phyloP scores from a whole-genome alignment of 1,139 yeast species.

The Saccharomyces hybrid region DNA sequence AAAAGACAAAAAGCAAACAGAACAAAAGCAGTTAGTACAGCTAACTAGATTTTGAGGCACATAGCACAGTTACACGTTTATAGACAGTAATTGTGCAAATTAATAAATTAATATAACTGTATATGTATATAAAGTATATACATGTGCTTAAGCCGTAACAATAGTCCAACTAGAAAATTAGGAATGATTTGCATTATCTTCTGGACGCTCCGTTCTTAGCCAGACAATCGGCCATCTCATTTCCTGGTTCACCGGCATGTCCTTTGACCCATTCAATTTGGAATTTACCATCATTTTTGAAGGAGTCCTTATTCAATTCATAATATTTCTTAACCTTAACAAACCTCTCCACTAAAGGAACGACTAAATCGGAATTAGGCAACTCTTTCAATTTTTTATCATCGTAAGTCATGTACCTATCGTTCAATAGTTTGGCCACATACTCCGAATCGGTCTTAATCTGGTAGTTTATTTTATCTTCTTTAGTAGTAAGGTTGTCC shows the following conservation, averaged over 20 bases:
- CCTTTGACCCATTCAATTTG: constrained; percentile 58
- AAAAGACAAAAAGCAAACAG: background rate
- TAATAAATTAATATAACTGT: background rate
- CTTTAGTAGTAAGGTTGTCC: constrained; percentile 30
- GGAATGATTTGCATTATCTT: background rate
- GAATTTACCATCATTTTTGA: constrained; percentile 31
- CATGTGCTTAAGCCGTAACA: too few species aligned
- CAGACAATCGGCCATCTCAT: constrained; percentile 67
- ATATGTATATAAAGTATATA: background rate
- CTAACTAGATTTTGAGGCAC: background rate
- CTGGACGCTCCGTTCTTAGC: constrained; percentile 58
- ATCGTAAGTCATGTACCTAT: constrained; percentile 41
- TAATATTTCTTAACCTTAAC: constrained; percentile 29
- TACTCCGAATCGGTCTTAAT: constrained; percentile 53
- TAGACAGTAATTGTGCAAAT: background rate
- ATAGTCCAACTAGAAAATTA: background rate
- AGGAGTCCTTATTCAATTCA: constrained; percentile 19
- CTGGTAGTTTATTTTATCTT: constrained; percentile 31
- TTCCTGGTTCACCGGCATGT: constrained; percentile 63
- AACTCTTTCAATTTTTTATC: constrained; percentile 24
- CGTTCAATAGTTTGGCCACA: constrained; percentile 40
- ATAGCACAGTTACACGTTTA: background rate
- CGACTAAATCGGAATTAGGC: constrained; percentile 26
- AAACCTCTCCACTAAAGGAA: constrained; percentile 23
- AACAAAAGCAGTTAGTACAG: too few species aligned